phyloP scores from a whole-genome alignment of 805 yeast species.

The Starmera quercuum region DNA sequence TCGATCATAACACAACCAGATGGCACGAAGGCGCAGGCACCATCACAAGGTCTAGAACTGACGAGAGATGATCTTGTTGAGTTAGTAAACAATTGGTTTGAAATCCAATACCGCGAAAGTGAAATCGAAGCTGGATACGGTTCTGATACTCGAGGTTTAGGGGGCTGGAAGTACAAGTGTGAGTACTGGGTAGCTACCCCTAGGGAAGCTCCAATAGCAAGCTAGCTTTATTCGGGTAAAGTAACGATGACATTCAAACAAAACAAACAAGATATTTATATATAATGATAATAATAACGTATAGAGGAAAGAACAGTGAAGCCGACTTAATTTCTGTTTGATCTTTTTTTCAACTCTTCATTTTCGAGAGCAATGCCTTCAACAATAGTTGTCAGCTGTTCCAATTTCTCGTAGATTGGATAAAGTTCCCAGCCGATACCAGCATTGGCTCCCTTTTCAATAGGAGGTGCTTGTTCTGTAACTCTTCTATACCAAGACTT shows the following conservation, averaged over 20 bases:
- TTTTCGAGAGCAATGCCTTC: constrained; percentile 14
- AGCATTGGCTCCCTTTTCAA: constrained; percentile 40
- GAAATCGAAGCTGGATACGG: constrained; percentile 46
- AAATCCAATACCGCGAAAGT: constrained; percentile 34
- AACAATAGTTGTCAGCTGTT: constrained; percentile 19
- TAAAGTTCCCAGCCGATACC: constrained; percentile 63
- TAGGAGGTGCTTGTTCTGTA: constrained; percentile 48
- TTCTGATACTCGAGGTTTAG: constrained; percentile 40
- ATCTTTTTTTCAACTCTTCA: constrained; percentile 8
- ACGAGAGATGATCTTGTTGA: constrained; percentile 45
- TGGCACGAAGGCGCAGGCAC: constrained; percentile 19
- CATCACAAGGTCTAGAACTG: constrained; percentile 51
- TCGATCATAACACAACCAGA: constrained; percentile 14
- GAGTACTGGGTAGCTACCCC: constrained; percentile 58
- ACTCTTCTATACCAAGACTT: constrained; percentile 46
- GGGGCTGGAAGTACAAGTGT: constrained; percentile 51
- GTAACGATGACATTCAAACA: too few relatives aligned
- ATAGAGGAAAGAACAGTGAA: too few relatives aligned
- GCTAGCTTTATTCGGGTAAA: too few relatives aligned
- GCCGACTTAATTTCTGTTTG: neutral
- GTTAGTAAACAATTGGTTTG: constrained; percentile 44
- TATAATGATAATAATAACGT: too few relatives aligned
- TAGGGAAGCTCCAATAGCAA: neutral
- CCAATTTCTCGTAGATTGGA: constrained; percentile 45
- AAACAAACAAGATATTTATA: too few relatives aligned